phyloP scores from a whole-genome alignment of 2,329 filamentous ascomycete genomes.

The Bipolaris bicolor region DNA sequence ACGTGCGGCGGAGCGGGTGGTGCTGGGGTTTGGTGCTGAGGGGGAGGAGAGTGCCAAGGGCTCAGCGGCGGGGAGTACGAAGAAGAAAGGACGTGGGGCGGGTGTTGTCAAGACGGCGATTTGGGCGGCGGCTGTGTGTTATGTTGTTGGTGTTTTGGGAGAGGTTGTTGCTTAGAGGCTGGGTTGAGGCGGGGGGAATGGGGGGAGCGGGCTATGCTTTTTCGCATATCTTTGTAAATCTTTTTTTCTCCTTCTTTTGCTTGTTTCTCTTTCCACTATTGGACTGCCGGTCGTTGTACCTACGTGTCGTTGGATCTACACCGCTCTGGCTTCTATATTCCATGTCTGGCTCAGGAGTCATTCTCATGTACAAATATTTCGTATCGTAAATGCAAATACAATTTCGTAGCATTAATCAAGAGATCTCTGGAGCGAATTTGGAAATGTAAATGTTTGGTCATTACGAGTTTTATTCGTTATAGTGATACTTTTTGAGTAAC shows the following conservation, averaged over 20 bases:
- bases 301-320: too few relatives aligned
- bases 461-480: not conserved
- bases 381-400: not conserved
- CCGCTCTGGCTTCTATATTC: not conserved
- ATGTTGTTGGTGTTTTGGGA: constrained; percentile 41
- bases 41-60: not conserved
- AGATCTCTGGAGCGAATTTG: too few relatives aligned
- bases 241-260: too few relatives aligned
- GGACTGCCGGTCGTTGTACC: too few relatives aligned
- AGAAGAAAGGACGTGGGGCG: constrained; percentile 19
- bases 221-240: too few relatives aligned
- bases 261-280: too few relatives aligned
- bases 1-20: constrained; percentile 24
- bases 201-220: not conserved
- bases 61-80: not conserved
- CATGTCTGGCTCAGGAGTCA: not conserved
- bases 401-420: not conserved
- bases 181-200: not conserved
- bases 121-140: constrained; percentile 37
- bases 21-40: not conserved
- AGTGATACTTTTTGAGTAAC: not conserved
- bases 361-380: not conserved
- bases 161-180: constrained; percentile 30
- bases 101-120: constrained; percentile 42
- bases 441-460: not conserved